Percentiles rank a stretch among this genome's conserved stretches.
Conservation (phyloP, 768 basidiomycete species). For the Rossbeevera mucosa region DNA sequence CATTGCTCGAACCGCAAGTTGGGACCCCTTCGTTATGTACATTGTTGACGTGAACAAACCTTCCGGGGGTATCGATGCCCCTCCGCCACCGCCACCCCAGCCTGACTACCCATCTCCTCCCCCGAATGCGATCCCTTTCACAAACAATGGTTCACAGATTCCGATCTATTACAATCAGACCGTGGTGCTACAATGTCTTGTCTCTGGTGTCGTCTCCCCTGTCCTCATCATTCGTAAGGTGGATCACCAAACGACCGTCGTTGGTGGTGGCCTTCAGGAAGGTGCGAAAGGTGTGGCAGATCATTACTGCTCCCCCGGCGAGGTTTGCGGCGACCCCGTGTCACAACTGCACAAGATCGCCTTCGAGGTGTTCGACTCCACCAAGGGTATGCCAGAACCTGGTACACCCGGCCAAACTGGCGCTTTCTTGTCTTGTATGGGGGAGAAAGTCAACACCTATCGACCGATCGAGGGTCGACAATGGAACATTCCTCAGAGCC, state of each 20-base stretch:
- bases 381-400: slow-evolving; percentile 64
- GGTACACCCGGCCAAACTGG: slow-evolving; percentile 77
- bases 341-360: slow-evolving; percentile 95
- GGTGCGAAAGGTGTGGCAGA: slow-evolving; percentile 82
- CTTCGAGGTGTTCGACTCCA: slow-evolving; percentile 80
- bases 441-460: slow-evolving; percentile 90
- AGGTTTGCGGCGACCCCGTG: slow-evolving; percentile 90
- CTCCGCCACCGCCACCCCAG: slow-evolving; percentile 77
- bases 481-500: slow-evolving; percentile 54
- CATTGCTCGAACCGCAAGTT: slow-evolving; percentile 84
- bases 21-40: slow-evolving; percentile 97
- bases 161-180: slow-evolving; percentile 97
- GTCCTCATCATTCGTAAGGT: slow-evolving; percentile 92
- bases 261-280: slow-evolving; percentile 87
- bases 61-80: slow-evolving; percentile 67
- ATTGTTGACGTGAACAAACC: slow-evolving; percentile 92
- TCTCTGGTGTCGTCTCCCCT: slow-evolving; percentile 90
- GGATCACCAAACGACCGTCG: slow-evolving; percentile 83
- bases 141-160: slow-evolving; percentile 77
- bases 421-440: slow-evolving; percentile 86
- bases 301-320: slow-evolving; percentile 76
- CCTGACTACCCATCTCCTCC: slow-evolving; percentile 90
- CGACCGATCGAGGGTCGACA: slow-evolving; percentile 77
- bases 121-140: slow-evolving; percentile 83
- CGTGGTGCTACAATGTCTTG: slow-evolving; percentile 89